A percentile compares a stretch with the other conserved stretches of the same genome.
Evolutionary conservation across 2,329 filamentous ascomycete genomes (phyloP).

Genomic region (Ceratocystis eucalypticola): DNA sequence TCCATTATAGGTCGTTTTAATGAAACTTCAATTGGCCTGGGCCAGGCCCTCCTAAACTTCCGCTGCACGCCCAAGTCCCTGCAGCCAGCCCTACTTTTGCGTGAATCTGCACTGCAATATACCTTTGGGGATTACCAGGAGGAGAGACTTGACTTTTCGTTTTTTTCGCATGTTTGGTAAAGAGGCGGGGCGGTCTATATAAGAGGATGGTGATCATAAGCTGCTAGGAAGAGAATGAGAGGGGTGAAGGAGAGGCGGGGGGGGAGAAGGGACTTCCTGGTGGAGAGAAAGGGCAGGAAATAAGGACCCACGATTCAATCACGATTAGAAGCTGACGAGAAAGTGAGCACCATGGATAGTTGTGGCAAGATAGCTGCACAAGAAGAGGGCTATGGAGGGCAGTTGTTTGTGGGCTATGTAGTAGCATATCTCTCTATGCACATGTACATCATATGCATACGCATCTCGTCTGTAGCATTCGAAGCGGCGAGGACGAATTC

Average conservation of each 20-base stretch:
- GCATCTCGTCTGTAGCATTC: too few relatives aligned
- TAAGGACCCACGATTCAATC: not conserved
- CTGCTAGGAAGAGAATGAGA: not conserved
- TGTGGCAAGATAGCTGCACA: not conserved
- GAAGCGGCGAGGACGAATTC: too few relatives aligned
- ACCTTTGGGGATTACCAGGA: not conserved
- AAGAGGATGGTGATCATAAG: not conserved
- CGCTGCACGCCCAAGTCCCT: not conserved
- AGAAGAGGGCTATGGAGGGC: not conserved
- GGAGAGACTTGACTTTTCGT: not conserved
- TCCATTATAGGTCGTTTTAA: not conserved
- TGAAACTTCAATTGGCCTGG: not conserved
- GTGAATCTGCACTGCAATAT: not conserved
- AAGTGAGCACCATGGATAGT: not conserved
- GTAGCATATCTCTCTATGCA: not conserved
- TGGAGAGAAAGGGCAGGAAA: not conserved
- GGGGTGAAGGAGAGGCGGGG: not conserved
- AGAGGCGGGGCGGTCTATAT: not conserved
- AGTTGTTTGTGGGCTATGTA: not conserved
- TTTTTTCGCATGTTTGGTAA: not conserved
- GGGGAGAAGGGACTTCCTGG: not conserved
- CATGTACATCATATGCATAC: not conserved
- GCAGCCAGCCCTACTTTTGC: conserved; percentile 4
- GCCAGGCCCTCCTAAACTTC: not conserved
- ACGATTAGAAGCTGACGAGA: not conserved